Evolutionary conservation across 192 early-diverging fungal species (phyloP), one percentile per base, ranked within the genome.

Genomic region (Paraglomus brasilianum): DNA sequence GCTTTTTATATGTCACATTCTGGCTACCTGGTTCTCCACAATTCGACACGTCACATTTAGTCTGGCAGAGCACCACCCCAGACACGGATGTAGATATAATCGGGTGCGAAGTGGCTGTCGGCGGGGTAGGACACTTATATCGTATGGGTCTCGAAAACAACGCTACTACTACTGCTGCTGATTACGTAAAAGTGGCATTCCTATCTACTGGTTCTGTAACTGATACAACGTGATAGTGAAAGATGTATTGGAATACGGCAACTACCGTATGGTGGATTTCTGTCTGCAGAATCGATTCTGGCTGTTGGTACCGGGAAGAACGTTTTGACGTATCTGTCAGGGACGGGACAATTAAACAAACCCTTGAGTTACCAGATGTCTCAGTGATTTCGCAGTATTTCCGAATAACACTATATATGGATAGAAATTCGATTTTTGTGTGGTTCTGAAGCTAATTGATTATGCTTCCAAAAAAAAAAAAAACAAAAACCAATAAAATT

Each of bases 341-440:
- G n/a, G n/a, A n/a, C n/a, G n/a, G n/a, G n/a, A n/a, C n/a, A n/a
- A n/a, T n/a, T n/a, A n/a, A n/a, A n/a, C n/a, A n/a, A n/a, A n/a
- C n/a, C n/a, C n/a, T n/a, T n/a, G n/a, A n/a, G n/a, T n/a, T n/a
- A n/a, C n/a, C n/a, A n/a, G n/a, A n/a, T n/a, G n/a, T n/a, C n/a
- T n/a, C n/a, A n/a, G n/a, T n/a, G n/a, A 24, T 39, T 1, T 24
- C 3, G 56, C 30, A 5, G 0, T 30, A 8, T 58, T 58, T 40
- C 56, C 56, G 3, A 58, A 58, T 58, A 58, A 58, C 17, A 58
- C 56, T 11, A 8, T 36, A n/a, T 58, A n/a, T n/a, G n/a, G n/a
- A n/a, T n/a, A n/a, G n/a, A n/a, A n/a, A n/a, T n/a, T n/a, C n/a
- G n/a, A n/a, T n/a, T n/a, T n/a, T n/a, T n/a, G n/a, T n/a, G n/a